These are phyloP conservation scores for Epichloe aotearoae DNA, from an alignment of 2,329 filamentous ascomycete species.

Conservation along the genomic window DNA sequence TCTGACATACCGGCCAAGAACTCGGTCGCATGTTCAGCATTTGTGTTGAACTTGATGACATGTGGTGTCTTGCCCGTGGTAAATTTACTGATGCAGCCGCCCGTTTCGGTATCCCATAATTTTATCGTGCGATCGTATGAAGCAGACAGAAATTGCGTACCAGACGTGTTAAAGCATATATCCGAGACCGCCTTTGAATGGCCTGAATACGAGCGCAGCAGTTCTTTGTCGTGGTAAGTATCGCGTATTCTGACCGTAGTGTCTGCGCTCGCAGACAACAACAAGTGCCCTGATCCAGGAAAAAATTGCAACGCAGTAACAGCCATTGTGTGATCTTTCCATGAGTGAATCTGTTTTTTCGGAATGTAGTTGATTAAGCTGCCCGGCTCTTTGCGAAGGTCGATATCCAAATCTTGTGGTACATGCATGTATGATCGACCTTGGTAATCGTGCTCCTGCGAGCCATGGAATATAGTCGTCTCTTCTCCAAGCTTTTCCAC, in stretches of 20 bases:
- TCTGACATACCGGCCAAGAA: slow-evolving; percentile 96
- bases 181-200: slow-evolving; percentile 86
- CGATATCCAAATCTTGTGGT: slow-evolving; percentile 77
- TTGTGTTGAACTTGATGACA: slow-evolving; percentile 85
- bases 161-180: slow-evolving; percentile 70
- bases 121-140: slow-evolving; percentile 96
- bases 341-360: slow-evolving; percentile 90
- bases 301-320: slow-evolving; percentile 87
- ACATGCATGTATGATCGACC: slow-evolving; percentile 97
- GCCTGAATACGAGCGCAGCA: slow-evolving; percentile 81
- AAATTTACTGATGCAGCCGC: slow-evolving; percentile 76
- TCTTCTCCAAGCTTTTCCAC: slow-evolving; percentile 54
- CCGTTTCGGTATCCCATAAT: slow-evolving; percentile 95
- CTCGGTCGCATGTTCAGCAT: slow-evolving; percentile 62
- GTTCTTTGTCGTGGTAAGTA: slow-evolving; percentile 76
- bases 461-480: slow-evolving; percentile 77
- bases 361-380: slow-evolving; percentile 83
- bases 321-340: slow-evolving; percentile 71
- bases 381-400: slow-evolving; percentile 68
- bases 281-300: slow-evolving; percentile 71
- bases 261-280: slow-evolving; percentile 84
- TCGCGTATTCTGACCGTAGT: slow-evolving; percentile 90
- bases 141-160: slow-evolving; percentile 76
- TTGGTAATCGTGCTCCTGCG: slow-evolving; percentile 78
- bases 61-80: slow-evolving; percentile 92